Evolutionary conservation across 352 stramenopile genomes (phyloP).

Genomic region (Blastocystis sp.): DNA sequence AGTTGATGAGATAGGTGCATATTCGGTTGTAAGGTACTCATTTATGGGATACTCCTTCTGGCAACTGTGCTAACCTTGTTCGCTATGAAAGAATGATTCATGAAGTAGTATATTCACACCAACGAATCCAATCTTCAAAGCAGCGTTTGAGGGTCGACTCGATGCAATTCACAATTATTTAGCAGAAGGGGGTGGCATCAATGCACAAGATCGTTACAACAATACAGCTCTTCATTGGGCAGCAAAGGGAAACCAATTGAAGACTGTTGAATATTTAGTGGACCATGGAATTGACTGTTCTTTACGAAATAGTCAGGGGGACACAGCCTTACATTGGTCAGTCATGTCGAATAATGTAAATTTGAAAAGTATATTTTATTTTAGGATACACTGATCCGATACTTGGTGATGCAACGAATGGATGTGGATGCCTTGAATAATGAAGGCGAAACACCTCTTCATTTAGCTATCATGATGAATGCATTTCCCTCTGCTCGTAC

Average conservation of each 20-base stretch:
- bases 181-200: conserved; percentile 20
- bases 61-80: conserved; percentile 8
- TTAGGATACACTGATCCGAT: conserved; percentile 25
- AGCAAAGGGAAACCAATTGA: conserved; percentile 52
- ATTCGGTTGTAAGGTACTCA: background rate
- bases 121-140: conserved; percentile 31
- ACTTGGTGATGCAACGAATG: conserved; percentile 32
- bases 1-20: background rate
- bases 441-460: conserved; percentile 13
- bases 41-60: background rate
- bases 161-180: conserved; percentile 21
- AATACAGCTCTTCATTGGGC: conserved; percentile 60
- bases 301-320: conserved; percentile 8
- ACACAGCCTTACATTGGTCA: conserved; percentile 45
- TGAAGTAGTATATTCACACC: conserved; percentile 50
- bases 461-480: conserved; percentile 50
- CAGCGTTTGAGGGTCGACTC: conserved; percentile 7
- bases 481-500: background rate
- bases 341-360: conserved; percentile 39
- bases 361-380: background rate
- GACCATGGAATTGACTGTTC: conserved; percentile 22
- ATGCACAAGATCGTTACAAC: conserved; percentile 51
- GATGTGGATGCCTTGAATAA: background rate
- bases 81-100: background rate
- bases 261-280: background rate